Evolutionary conservation across 345 rosid genomes (phyloP).

Genomic region (Salix koriyanagi): DNA sequence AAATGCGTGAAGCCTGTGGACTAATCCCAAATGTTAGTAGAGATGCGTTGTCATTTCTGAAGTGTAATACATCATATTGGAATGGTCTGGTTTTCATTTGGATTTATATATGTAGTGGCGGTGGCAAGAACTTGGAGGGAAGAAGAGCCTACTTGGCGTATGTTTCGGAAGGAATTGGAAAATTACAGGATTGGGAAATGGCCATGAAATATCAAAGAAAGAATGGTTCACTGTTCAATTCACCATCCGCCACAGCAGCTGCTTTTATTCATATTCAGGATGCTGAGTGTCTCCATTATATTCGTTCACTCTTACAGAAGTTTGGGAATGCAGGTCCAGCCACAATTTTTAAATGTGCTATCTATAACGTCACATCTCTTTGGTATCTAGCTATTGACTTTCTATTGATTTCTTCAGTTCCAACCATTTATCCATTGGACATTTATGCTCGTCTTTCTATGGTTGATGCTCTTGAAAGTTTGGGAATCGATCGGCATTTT

Average conservation of each 20-base stretch:
- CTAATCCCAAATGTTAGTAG: too few species aligned
- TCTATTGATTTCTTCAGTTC: slow-evolving; percentile 48
- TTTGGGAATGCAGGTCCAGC: slow-evolving; percentile 61
- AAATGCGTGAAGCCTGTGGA: too few species aligned
- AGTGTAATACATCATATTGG: not conserved
- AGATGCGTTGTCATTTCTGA: too few species aligned
- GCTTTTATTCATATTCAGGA: slow-evolving; percentile 50
- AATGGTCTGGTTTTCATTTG: not conserved
- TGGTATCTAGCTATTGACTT: slow-evolving; percentile 10
- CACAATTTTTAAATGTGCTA: not conserved
- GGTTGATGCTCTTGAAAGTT: slow-evolving; percentile 56
- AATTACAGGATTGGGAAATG: slow-evolving; percentile 54
- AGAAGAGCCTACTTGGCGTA: slow-evolving; percentile 58
- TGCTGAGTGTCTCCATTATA: slow-evolving; percentile 58
- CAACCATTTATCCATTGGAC: slow-evolving; percentile 63
- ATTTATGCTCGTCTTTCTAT: slow-evolving; percentile 50
- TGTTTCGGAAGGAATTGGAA: slow-evolving; percentile 65
- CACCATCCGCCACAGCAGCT: slow-evolving; percentile 88
- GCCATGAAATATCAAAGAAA: slow-evolving; percentile 60
- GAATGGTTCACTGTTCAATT: slow-evolving; percentile 76
- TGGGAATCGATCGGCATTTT: slow-evolving; percentile 70
- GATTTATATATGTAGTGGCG: slow-evolving; percentile 17
- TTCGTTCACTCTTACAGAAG: slow-evolving; percentile 48
- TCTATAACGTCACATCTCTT: not conserved
- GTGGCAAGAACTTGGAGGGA: slow-evolving; percentile 36